A percentile compares a stretch with the other conserved stretches of the same genome.
phyloP scores from a whole-genome alignment of 2,329 filamentous ascomycete genomes.

The Passalora sequoiae region DNA sequence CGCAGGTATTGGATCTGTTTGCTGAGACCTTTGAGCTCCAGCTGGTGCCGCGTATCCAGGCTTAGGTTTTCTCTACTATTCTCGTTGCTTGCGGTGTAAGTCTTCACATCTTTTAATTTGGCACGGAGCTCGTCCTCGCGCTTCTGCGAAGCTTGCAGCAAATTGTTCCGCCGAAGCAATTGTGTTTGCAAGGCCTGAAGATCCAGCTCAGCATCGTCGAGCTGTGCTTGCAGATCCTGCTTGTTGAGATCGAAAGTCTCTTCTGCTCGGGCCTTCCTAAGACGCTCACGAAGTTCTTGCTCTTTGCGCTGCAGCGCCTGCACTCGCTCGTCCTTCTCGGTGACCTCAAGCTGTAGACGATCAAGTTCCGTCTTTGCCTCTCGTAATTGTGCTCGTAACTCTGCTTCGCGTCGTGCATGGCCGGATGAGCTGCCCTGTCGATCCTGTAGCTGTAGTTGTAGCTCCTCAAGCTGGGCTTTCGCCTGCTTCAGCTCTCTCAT shows the following conservation, averaged over 20 bases:
- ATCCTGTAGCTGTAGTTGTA: constrained; percentile 46
- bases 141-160: constrained; percentile 28
- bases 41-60: constrained; percentile 64
- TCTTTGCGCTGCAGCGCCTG: constrained; percentile 37
- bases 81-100: constrained; percentile 20
- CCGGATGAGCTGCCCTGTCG: constrained; percentile 33
- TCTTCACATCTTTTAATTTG: constrained; percentile 28
- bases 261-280: constrained; percentile 27
- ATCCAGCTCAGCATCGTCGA: constrained; percentile 39
- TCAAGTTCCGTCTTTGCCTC: constrained; percentile 34
- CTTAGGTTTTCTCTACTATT: constrained; percentile 49
- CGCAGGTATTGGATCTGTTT: constrained; percentile 91
- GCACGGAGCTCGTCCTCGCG: constrained; percentile 35
- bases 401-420: constrained; percentile 36
- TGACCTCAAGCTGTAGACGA: constrained; percentile 35
- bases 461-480: constrained; percentile 31
- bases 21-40: constrained; percentile 73
- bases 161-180: constrained; percentile 30
- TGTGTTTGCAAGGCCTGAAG: constrained; percentile 37
- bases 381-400: constrained; percentile 35
- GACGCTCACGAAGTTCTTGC: constrained; percentile 36
- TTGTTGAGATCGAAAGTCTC: constrained; percentile 35
- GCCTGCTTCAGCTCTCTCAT: constrained; percentile 31
- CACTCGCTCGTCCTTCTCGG: constrained; percentile 40
- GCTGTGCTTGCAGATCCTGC: constrained; percentile 34